Evolutionary conservation across 441 rosid species (phyloP).

Genomic region (Oxalis stricta): DNA sequence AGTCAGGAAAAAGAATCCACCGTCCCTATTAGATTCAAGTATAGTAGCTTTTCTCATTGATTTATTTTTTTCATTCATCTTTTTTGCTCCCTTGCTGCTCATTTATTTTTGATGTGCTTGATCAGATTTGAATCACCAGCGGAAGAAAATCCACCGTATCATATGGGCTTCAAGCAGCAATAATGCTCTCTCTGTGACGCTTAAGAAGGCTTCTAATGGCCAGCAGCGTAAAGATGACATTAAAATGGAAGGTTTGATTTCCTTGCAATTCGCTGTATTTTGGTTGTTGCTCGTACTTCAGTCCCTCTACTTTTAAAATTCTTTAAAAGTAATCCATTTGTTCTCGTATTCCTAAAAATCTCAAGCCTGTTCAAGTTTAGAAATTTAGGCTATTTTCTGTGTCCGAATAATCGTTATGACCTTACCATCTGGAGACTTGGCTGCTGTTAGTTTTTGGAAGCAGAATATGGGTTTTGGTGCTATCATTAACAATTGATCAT

Average conservation of each 20-base stretch:
- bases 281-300: background rate
- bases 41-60: conserved; percentile 12
- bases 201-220: conserved; percentile 35
- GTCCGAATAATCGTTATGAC: too few relatives aligned
- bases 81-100: conserved; percentile 4
- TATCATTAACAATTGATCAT: too few relatives aligned
- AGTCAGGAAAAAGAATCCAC: conserved; percentile 39
- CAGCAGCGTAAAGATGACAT: conserved; percentile 34
- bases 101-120: conserved; percentile 13
- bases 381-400: too few relatives aligned
- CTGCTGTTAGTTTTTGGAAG: too few relatives aligned
- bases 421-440: too few relatives aligned
- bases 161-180: conserved; percentile 22
- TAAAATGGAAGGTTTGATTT: conserved; percentile 61
- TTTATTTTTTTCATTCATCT: background rate
- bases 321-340: too few relatives aligned
- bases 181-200: conserved; percentile 19
- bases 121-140: conserved; percentile 30
- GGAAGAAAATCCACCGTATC: conserved; percentile 33
- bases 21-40: conserved; percentile 45
- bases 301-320: too few relatives aligned
- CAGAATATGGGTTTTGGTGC: too few relatives aligned
- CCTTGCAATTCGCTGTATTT: background rate
- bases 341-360: too few relatives aligned
- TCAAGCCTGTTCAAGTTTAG: too few relatives aligned